These are phyloP conservation scores for Carex myosuroides DNA, from an alignment of 176 grass and related monocot genomes.

Conservation along the genomic window DNA sequence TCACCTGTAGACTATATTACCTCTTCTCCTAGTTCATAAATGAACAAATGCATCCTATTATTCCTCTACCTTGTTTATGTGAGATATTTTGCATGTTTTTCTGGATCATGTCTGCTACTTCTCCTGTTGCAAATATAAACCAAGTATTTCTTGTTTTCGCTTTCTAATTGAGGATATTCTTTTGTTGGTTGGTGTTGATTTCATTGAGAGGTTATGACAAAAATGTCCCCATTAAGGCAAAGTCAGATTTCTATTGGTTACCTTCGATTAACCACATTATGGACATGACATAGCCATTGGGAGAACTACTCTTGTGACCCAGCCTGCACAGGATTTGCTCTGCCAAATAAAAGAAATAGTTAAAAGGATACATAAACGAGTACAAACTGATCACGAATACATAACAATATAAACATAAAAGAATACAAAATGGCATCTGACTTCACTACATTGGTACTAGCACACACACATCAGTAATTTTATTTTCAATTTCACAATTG, in stretches of 20 bases:
- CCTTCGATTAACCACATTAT: slow-evolving; percentile 96
- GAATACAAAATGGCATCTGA: not conserved
- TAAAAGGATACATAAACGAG: not conserved
- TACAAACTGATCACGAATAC: not conserved
- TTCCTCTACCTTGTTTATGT: not conserved
- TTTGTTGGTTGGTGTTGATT: not conserved
- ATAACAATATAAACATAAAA: not conserved
- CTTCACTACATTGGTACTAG: not conserved
- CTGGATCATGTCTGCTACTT: not conserved
- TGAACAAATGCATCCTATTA: not conserved
- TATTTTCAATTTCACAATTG: not conserved
- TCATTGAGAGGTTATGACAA: not conserved
- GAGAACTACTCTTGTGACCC: slow-evolving; percentile 86
- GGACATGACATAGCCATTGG: slow-evolving; percentile 82
- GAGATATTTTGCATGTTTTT: not conserved
- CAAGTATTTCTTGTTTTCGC: not conserved
- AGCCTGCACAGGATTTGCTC: slow-evolving; percentile 81
- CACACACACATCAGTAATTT: not conserved
- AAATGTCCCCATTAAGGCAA: not conserved
- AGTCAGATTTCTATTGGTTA: slow-evolving; percentile 15
- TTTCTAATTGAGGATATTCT: not conserved
- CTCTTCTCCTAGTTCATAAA: not conserved
- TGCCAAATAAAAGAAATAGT: slow-evolving; percentile 29
- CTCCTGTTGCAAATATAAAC: not conserved
- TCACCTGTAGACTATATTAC: not conserved